phyloP scores from a whole-genome alignment of 169 alveolate species.

The Plasmodium gonderi region DNA sequence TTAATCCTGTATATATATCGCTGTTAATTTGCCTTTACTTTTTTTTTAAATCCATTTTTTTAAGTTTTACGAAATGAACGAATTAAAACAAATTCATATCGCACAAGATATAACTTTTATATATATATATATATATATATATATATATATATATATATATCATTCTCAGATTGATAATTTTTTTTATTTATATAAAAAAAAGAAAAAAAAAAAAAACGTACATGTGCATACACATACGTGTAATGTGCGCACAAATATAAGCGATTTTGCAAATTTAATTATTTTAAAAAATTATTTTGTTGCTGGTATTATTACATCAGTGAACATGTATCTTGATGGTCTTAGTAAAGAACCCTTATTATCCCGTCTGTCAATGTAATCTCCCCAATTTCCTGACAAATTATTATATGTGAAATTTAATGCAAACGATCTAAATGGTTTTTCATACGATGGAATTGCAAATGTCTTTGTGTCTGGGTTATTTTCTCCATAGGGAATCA shows the following conservation, averaged over 20 bases:
- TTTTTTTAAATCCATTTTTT: not conserved
- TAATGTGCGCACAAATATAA: not conserved
- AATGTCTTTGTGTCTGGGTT: slow-evolving; percentile 85
- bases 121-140: not conserved
- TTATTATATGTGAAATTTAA: slow-evolving; percentile 89
- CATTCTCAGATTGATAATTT: not conserved
- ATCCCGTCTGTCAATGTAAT: slow-evolving; percentile 89
- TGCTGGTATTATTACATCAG: slow-evolving; percentile 87
- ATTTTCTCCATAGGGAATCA: slow-evolving; percentile 90
- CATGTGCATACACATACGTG: not conserved
- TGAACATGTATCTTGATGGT: slow-evolving; percentile 89
- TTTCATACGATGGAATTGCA: slow-evolving; percentile 86
- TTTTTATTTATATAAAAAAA: not conserved
- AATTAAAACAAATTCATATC: not conserved
- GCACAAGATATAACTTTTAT: not conserved
- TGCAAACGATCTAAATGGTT: slow-evolving; percentile 89
- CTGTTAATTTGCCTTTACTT: not conserved
- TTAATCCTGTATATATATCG: not conserved
- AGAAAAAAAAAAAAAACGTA: slow-evolving; percentile 4
- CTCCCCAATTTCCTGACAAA: slow-evolving; percentile 92
- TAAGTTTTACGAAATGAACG: not conserved
- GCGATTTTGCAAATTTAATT: not conserved
- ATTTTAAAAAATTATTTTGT: slow-evolving; percentile 77
- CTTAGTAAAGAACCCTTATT: slow-evolving; percentile 88
- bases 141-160: not conserved